phyloP scores from a whole-genome alignment of 257 asterid genomes.

The Anisodus acutangulus region DNA sequence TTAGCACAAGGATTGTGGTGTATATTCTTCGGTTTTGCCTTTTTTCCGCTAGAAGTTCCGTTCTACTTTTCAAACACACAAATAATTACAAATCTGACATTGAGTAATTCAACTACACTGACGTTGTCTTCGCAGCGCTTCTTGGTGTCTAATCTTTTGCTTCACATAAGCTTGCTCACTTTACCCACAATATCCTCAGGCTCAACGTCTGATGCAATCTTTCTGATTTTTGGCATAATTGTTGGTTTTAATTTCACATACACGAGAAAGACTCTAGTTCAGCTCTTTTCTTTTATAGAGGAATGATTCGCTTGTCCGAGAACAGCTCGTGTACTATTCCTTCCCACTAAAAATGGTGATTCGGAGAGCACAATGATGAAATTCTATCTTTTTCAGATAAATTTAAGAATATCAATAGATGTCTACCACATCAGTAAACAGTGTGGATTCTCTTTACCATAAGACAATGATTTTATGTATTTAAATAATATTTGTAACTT shows the following conservation, averaged over 20 bases:
- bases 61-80: neutral
- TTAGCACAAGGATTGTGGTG: neutral
- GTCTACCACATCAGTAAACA: slow-evolving; percentile 20
- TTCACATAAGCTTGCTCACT: neutral
- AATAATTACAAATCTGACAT: neutral
- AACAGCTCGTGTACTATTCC: neutral
- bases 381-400: neutral
- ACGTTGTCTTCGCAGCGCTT: neutral
- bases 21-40: neutral
- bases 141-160: neutral
- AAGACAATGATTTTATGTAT: neutral
- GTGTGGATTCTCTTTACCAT: slow-evolving; percentile 5
- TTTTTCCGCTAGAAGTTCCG: neutral
- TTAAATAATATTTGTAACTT: neutral
- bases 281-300: neutral
- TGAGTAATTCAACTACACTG: neutral
- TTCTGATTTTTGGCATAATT: neutral
- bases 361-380: neutral
- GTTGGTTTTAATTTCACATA: neutral
- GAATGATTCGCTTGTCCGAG: neutral
- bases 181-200: neutral
- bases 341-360: neutral
- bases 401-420: neutral
- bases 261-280: neutral
- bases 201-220: neutral